Evolutionary conservation across 352 stramenopile species (phyloP).

Genomic region (Globisporangium splendens): DNA sequence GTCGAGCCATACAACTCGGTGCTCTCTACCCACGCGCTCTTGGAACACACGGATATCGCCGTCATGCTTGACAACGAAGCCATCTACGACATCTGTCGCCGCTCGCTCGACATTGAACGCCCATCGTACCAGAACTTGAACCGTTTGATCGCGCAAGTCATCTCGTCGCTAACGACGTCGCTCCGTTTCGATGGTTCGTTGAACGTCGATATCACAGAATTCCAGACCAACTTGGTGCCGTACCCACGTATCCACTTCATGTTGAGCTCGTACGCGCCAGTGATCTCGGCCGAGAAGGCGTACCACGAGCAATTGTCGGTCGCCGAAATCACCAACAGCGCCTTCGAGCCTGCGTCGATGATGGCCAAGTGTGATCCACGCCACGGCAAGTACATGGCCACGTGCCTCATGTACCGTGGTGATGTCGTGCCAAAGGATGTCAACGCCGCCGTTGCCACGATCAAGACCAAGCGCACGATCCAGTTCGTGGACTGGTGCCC

Average conservation of each 20-base stretch:
- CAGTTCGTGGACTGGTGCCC: constrained; percentile 99
- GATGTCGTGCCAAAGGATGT: constrained; percentile 95
- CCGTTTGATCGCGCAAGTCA: constrained; percentile 96
- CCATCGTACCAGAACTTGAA: constrained; percentile 99
- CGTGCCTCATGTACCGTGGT: constrained; percentile 98
- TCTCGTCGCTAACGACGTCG: constrained; percentile 97
- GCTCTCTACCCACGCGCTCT: constrained; percentile 95
- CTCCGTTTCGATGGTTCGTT: constrained; percentile 97
- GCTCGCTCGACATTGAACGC: constrained; percentile 96
- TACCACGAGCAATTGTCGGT: constrained; percentile 98
- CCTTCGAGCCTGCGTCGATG: constrained; percentile 97
- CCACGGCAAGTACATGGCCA: constrained; percentile 99
- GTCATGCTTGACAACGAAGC: constrained; percentile 99
- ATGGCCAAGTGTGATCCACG: constrained; percentile 99
- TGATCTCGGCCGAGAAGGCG: constrained; percentile 97
- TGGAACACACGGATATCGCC: constrained; percentile 97
- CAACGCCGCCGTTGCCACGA: constrained; percentile 96
- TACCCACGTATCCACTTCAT: too few species aligned
- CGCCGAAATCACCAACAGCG: constrained; percentile 97
- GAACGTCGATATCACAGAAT: constrained; percentile 44
- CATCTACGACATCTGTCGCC: constrained; percentile 97
- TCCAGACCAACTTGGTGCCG: too few species aligned
- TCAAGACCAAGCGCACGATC: constrained; percentile 99
- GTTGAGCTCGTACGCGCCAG: constrained; percentile 57
- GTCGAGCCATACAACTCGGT: constrained; percentile 99